Conservation (phyloP, 768 basidiomycete species). For the Xerocomus brunneocitrinus region DNA sequence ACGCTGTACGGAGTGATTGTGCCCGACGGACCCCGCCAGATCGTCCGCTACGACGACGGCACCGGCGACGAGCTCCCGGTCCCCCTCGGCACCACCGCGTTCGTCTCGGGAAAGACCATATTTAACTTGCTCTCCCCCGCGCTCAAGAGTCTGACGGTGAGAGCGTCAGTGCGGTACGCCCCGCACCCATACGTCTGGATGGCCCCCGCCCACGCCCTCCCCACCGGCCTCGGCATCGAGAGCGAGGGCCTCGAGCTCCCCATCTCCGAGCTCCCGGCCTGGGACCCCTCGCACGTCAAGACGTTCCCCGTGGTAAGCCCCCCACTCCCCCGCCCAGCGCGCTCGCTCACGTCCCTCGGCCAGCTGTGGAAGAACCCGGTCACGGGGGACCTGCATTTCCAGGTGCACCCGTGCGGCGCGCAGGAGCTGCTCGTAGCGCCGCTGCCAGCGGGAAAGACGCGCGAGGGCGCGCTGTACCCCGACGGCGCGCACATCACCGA, state of each 20-base stretch:
- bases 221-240: constrained; percentile 83
- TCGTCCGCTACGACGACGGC: constrained; percentile 77
- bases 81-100: constrained; percentile 84
- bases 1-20: constrained; percentile 77
- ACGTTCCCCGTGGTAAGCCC: constrained; percentile 55
- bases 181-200: constrained; percentile 93
- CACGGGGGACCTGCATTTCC: constrained; percentile 77
- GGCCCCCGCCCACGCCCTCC: constrained; percentile 64
- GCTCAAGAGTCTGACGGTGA: constrained; percentile 76
- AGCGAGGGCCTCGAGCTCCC: constrained; percentile 69
- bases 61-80: constrained; percentile 80
- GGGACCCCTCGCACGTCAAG: constrained; percentile 80
- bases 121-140: constrained; percentile 71
- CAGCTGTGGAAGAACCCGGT: constrained; percentile 91
- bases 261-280: constrained; percentile 66
- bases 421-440: constrained; percentile 67
- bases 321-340: not conserved
- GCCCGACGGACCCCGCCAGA: constrained; percentile 61
- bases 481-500: constrained; percentile 76
- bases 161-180: constrained; percentile 70
- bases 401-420: constrained; percentile 83
- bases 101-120: constrained; percentile 77
- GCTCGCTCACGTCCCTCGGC: not conserved
- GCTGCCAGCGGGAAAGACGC: constrained; percentile 54
- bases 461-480: constrained; percentile 70